Conservation (phyloP, 1,139 yeast species). For the Saccharomyces uvarum region DNA sequence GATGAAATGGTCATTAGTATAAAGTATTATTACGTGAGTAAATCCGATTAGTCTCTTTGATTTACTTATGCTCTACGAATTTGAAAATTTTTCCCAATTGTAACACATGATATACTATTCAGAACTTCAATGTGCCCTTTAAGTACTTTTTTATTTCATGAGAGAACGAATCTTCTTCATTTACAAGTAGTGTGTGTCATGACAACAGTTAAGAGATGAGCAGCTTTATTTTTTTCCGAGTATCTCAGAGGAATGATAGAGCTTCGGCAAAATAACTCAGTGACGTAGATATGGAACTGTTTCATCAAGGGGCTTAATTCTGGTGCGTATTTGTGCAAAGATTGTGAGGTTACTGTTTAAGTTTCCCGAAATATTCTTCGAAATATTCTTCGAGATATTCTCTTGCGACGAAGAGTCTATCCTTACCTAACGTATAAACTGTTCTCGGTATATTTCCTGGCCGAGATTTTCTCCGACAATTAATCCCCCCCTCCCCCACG, state of each 20-base stretch:
- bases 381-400: neutral
- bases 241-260: neutral
- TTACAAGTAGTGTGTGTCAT: neutral
- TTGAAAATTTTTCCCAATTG: neutral
- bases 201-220: neutral
- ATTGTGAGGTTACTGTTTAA: neutral
- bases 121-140: neutral
- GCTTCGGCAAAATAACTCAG: neutral
- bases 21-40: neutral
- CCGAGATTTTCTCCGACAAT: neutral
- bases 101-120: neutral
- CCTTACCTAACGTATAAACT: neutral
- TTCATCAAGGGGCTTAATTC: neutral
- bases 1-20: slow-evolving; percentile 20
- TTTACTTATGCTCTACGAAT: neutral
- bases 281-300: neutral
- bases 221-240: neutral
- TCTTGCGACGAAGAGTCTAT: neutral
- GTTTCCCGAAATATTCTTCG: neutral
- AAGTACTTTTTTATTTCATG: neutral
- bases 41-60: neutral
- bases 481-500: neutral
- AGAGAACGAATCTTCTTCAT: neutral
- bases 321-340: neutral
- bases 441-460: neutral